Percentiles rank a stretch among this genome's conserved stretches.
These are phyloP conservation scores for Delphinella strobiligena DNA, from an alignment of 2,329 filamentous ascomycete species.

Conservation along the genomic window DNA sequence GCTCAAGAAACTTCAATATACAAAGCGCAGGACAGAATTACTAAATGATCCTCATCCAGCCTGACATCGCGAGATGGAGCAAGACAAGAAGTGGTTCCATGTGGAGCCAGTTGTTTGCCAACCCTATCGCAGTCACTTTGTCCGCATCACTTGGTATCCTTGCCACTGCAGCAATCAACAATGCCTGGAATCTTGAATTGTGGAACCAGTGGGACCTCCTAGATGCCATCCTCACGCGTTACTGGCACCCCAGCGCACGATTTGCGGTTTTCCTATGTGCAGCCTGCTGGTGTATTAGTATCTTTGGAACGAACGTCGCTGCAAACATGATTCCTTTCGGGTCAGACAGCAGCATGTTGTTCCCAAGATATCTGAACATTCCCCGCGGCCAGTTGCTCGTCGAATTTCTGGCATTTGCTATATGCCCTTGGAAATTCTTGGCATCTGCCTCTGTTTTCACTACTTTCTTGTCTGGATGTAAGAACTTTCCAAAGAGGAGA, in stretches of 20 bases:
- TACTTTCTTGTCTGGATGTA: constrained; percentile 41
- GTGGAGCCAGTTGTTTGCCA: constrained; percentile 30
- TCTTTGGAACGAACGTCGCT: constrained; percentile 27
- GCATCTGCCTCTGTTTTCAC: constrained; percentile 46
- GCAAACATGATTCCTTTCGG: constrained; percentile 22
- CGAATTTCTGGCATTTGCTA: constrained; percentile 34
- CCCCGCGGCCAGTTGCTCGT: constrained; percentile 22
- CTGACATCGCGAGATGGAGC: constrained; percentile 33
- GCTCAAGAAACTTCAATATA: background rate
- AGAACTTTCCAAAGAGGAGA: background rate
- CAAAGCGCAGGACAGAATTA: background rate
- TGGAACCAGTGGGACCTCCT: constrained; percentile 25
- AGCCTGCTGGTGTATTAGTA: constrained; percentile 23
- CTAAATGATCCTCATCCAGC: constrained; percentile 15
- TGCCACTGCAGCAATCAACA: constrained; percentile 32
- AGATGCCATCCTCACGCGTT: constrained; percentile 20
- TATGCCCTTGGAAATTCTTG: constrained; percentile 58
- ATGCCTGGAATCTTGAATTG: constrained; percentile 24
- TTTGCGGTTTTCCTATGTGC: constrained; percentile 29
- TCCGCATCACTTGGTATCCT: constrained; percentile 33
- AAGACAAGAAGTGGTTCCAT: constrained; percentile 26
- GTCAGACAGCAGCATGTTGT: constrained; percentile 25
- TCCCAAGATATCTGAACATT: constrained; percentile 39
- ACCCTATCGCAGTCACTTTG: constrained; percentile 30
- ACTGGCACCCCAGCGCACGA: constrained; percentile 22